A percentile compares a stretch with the other conserved stretches of the same genome.
Evolutionary conservation across 192 early-diverging fungal genomes (phyloP).

Genomic region (Entophlyctis luteolus): DNA sequence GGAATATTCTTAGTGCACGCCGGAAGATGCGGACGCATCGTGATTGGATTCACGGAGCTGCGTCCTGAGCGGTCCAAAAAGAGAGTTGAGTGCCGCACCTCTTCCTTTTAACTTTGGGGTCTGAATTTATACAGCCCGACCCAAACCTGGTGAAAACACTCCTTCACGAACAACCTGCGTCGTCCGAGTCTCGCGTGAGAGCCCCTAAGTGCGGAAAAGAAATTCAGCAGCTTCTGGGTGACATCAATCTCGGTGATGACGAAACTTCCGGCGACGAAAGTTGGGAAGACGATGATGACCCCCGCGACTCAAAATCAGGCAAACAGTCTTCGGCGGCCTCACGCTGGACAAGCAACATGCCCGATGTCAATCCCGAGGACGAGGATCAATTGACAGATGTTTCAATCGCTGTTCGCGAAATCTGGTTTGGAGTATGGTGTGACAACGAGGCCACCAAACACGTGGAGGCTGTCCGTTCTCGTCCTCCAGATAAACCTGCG

Average conservation of each 20-base stretch:
- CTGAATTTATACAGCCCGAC: slow-evolving; percentile 8
- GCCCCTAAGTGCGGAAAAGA: background rate
- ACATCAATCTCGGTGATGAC: background rate
- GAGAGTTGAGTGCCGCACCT: background rate
- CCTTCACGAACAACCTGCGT: background rate
- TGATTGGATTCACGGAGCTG: slow-evolving; percentile 11
- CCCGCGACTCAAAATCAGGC: background rate
- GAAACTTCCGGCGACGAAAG: no score
- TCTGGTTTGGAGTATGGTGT: slow-evolving; percentile 19
- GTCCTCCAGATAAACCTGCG: background rate
- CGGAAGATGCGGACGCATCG: slow-evolving; percentile 18
- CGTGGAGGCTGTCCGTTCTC: background rate
- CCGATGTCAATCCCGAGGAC: background rate
- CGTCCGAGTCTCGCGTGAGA: background rate
- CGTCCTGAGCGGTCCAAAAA: background rate
- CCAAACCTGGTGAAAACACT: slow-evolving; percentile 5
- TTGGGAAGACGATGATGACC: background rate
- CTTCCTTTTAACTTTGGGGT: background rate
- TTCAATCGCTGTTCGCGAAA: slow-evolving; percentile 5
- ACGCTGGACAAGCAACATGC: slow-evolving; percentile 12
- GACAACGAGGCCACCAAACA: slow-evolving; percentile 20
- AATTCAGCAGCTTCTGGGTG: background rate
- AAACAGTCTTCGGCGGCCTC: background rate
- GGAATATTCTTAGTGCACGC: slow-evolving; percentile 1
- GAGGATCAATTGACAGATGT: background rate